Evolutionary conservation across 2,329 filamentous ascomycete genomes (phyloP).

Genomic region (Aspergillus tamarii): DNA sequence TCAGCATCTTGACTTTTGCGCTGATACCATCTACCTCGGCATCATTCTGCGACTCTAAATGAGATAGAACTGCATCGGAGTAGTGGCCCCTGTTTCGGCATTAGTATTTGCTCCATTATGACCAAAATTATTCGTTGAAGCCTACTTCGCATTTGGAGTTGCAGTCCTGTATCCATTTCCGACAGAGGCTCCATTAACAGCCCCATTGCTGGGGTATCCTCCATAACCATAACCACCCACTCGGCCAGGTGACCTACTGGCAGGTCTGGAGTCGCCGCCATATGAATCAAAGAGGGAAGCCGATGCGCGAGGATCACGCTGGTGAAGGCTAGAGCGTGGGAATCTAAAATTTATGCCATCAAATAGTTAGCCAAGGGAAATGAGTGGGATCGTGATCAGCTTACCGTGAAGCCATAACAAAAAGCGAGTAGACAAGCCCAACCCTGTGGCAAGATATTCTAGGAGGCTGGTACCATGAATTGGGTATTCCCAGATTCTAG

Average conservation of each 20-base stretch:
- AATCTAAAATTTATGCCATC: conserved; percentile 55
- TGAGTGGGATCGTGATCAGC: not conserved
- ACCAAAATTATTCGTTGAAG: conserved; percentile 13
- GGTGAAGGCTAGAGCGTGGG: conserved; percentile 69
- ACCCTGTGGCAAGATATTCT: conserved; percentile 9
- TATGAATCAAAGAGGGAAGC: conserved; percentile 78
- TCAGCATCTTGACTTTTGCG: conserved; percentile 85
- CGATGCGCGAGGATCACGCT: conserved; percentile 67
- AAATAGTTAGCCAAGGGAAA: not conserved
- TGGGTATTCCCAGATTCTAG: conserved; percentile 4
- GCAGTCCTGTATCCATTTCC: conserved; percentile 56
- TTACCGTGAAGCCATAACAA: conserved; percentile 42
- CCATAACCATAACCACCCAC: conserved; percentile 57
- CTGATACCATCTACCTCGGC: conserved; percentile 85
- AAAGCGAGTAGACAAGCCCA: not conserved
- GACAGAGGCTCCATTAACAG: conserved; percentile 29
- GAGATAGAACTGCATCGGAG: conserved; percentile 85
- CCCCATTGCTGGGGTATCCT: conserved; percentile 31
- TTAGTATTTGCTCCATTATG: conserved; percentile 2
- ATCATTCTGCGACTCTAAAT: conserved; percentile 95
- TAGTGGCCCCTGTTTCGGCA: conserved; percentile 75
- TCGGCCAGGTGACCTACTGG: conserved; percentile 43
- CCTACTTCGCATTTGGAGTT: conserved; percentile 71
- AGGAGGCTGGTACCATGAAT: not conserved
- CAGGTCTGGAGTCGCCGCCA: conserved; percentile 55